Conservation (phyloP, 352 stramenopile species). For the Globisporangium splendens region DNA sequence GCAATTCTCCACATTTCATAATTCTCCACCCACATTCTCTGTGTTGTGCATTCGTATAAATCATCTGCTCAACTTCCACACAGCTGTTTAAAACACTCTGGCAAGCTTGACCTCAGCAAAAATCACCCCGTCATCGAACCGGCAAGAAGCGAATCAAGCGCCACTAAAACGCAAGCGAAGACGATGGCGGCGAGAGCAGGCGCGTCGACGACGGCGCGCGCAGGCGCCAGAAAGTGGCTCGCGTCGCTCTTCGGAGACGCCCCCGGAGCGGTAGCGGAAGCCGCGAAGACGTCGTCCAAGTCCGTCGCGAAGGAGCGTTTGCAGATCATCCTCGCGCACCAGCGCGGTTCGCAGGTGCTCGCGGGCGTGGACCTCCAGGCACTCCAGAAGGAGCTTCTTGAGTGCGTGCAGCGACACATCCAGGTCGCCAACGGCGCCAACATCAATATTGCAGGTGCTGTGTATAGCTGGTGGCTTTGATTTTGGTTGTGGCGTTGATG, state of each 20-base stretch:
- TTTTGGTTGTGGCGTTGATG: neutral
- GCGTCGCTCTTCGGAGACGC: constrained; percentile 66
- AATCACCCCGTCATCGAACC: too few relatives aligned
- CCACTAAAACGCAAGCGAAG: neutral
- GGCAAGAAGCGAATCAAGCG: too few relatives aligned
- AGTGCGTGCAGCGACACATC: constrained; percentile 87
- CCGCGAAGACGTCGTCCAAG: constrained; percentile 50
- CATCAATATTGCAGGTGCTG: constrained; percentile 84
- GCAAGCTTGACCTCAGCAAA: too few relatives aligned
- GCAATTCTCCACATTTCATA: too few relatives aligned
- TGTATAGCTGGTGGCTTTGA: neutral
- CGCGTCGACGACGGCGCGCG: constrained; percentile 31
- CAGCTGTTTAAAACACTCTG: too few relatives aligned
- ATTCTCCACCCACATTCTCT: too few relatives aligned
- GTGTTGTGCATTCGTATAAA: too few relatives aligned
- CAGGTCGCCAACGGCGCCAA: constrained; percentile 81
- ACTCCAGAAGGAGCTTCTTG: constrained; percentile 78
- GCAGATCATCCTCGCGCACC: constrained; percentile 88
- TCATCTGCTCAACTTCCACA: too few relatives aligned
- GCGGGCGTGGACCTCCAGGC: constrained; percentile 75
- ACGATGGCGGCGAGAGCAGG: constrained; percentile 47
- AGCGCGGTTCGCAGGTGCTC: constrained; percentile 80
- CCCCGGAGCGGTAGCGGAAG: constrained; percentile 14
- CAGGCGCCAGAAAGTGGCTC: constrained; percentile 79
- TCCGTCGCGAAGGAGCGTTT: constrained; percentile 85